Conservation (phyloP, 495 filamentous ascomycete species). For the Penicillium maclennaniae region DNA sequence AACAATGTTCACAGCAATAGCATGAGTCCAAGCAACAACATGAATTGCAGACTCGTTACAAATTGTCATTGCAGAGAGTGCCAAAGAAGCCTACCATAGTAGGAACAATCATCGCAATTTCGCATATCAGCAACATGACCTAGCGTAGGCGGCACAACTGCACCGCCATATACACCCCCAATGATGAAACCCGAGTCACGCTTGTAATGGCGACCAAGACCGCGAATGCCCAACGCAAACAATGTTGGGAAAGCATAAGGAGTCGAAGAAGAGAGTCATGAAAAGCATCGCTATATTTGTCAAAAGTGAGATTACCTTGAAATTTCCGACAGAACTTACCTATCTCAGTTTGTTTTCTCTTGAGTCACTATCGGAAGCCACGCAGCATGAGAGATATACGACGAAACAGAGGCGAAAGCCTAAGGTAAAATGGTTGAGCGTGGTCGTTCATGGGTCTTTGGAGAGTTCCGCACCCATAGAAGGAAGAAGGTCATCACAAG, state of each 20-base stretch:
- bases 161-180: constrained; percentile 54
- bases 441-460: too few relatives aligned
- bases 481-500: constrained; percentile 64
- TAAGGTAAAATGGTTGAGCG: constrained; percentile 10
- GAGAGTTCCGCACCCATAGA: constrained; percentile 50
- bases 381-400: constrained; percentile 33
- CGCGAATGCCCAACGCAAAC: constrained; percentile 57
- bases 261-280: constrained; percentile 58
- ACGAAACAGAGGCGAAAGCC: constrained; percentile 54
- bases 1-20: constrained; percentile 59
- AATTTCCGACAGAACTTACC: constrained; percentile 15
- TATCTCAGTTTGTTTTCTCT: constrained; percentile 42
- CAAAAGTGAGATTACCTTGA: neutral
- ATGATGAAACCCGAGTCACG: constrained; percentile 55
- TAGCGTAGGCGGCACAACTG: constrained; percentile 48
- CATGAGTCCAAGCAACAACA: constrained; percentile 58
- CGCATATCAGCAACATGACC: constrained; percentile 47
- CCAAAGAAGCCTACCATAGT: constrained; percentile 40
- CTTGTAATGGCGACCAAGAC: constrained; percentile 57
- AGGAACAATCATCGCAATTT: constrained; percentile 54
- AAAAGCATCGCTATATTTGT: constrained; percentile 42
- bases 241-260: constrained; percentile 60
- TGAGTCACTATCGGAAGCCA: constrained; percentile 37
- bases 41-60: constrained; percentile 20
- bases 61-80: neutral